phyloP scores from a whole-genome alignment of 23 red algal genomes.

The Gracilaria caudata region DNA sequence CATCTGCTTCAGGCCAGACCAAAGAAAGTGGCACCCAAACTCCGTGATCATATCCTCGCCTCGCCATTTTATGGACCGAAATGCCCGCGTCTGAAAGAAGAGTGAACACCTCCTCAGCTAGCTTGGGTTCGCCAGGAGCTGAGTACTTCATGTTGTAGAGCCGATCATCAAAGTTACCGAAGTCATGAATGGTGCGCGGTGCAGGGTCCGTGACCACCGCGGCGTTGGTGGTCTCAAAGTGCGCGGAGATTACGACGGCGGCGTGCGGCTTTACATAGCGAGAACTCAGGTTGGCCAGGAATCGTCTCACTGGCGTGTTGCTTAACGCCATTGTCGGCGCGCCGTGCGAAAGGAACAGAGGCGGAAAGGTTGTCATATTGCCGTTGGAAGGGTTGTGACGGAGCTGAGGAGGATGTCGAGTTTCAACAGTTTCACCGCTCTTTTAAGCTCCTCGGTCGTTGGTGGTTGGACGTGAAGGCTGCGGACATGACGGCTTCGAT shows the following conservation, averaged over 20 bases:
- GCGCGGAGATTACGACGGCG: slow-evolving; percentile 42
- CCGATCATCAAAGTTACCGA: slow-evolving; percentile 14
- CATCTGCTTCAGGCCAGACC: slow-evolving; percentile 30
- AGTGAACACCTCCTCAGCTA: slow-evolving; percentile 11
- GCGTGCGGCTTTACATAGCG: neutral
- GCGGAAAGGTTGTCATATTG: neutral
- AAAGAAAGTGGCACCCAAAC: slow-evolving; percentile 41
- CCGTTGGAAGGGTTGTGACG: neutral
- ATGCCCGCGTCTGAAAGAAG: slow-evolving; percentile 27
- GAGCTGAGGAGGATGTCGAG: too few relatives aligned
- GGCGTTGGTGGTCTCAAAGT: slow-evolving; percentile 14
- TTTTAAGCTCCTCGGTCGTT: too few relatives aligned
- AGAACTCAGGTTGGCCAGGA: neutral
- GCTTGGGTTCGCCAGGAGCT: slow-evolving; percentile 1
- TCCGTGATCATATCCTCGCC: slow-evolving; percentile 25
- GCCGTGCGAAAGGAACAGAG: neutral
- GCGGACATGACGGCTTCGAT: too few relatives aligned
- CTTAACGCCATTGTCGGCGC: slow-evolving; percentile 15
- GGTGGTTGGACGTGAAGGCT: too few relatives aligned
- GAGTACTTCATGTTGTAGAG: slow-evolving; percentile 8
- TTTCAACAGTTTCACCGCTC: too few relatives aligned
- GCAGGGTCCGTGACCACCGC: slow-evolving; percentile 13
- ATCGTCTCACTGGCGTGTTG: neutral
- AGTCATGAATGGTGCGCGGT: slow-evolving; percentile 19
- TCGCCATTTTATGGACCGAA: neutral